phyloP scores from a whole-genome alignment of 106 monocot genomes.

The Allium fistulosum region DNA sequence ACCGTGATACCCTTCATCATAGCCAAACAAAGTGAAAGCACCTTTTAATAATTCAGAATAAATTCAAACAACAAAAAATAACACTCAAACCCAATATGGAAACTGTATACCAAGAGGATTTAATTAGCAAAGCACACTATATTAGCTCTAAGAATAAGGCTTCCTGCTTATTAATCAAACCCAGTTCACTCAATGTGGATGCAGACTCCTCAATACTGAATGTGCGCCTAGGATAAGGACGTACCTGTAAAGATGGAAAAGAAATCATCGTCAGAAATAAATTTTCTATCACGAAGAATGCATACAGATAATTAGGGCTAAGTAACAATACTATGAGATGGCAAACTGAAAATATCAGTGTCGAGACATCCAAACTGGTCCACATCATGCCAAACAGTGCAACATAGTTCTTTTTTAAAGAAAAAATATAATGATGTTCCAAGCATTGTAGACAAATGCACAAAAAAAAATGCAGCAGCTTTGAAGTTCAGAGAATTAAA shows the following conservation, averaged over 20 bases:
- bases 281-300: too few relatives aligned
- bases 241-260: constrained; percentile 44
- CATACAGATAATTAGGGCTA: too few relatives aligned
- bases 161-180: constrained; percentile 86
- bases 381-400: not conserved
- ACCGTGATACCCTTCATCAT: too few relatives aligned
- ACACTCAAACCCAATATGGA: too few relatives aligned
- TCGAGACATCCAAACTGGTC: not conserved
- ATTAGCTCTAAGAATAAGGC: constrained; percentile 85
- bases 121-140: constrained; percentile 1
- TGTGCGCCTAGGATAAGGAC: constrained; percentile 69
- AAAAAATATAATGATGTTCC: too few relatives aligned
- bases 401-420: not conserved
- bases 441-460: too few relatives aligned
- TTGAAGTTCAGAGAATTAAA: too few relatives aligned
- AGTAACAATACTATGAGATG: not conserved
- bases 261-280: not conserved
- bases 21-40: too few relatives aligned
- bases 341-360: not conserved
- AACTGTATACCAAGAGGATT: too few relatives aligned
- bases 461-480: too few relatives aligned
- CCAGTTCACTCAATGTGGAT: constrained; percentile 59
- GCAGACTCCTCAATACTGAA: constrained; percentile 57
- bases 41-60: too few relatives aligned
- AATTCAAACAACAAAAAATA: too few relatives aligned